phyloP scores from a whole-genome alignment of 2,329 filamentous ascomycete species.

The Phialophora expanda region DNA sequence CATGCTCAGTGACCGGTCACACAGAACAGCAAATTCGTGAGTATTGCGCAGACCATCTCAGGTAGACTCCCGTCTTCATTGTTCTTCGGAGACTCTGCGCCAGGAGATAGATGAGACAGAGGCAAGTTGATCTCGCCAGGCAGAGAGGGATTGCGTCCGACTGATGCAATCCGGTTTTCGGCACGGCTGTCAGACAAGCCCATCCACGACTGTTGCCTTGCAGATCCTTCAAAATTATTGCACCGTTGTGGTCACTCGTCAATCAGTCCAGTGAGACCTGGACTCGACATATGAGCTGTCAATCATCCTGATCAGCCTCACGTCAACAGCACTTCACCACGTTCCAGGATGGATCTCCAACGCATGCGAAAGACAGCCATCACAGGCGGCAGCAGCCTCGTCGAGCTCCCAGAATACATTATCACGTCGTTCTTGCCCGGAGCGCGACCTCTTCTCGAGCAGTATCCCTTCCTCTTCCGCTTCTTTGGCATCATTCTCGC shows the following conservation, averaged over 20 bases:
- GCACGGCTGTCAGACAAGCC: background rate
- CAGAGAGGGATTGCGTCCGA: background rate
- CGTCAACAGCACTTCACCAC: background rate
- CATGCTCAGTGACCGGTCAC: background rate
- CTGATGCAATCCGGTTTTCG: background rate
- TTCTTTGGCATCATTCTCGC: slow-evolving; percentile 38
- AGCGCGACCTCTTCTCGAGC: slow-evolving; percentile 37
- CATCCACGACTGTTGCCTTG: slow-evolving; percentile 16
- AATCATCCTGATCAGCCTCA: background rate
- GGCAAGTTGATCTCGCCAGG: background rate
- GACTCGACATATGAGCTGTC: slow-evolving; percentile 21
- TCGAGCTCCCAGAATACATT: slow-evolving; percentile 37
- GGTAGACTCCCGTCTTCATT: background rate
- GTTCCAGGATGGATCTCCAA: slow-evolving; percentile 31
- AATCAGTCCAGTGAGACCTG: slow-evolving; percentile 15
- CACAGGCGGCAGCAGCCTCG: slow-evolving; percentile 27
- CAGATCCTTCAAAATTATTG: slow-evolving; percentile 15
- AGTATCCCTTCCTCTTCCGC: slow-evolving; percentile 36
- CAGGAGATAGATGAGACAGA: background rate
- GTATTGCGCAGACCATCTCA: background rate
- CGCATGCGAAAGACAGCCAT: slow-evolving; percentile 24
- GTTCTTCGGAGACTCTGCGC: background rate
- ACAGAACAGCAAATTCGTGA: background rate
- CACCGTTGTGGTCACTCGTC: background rate
- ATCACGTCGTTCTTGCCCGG: slow-evolving; percentile 37